Evolutionary conservation across 768 basidiomycete species (phyloP), one percentile per base, ranked within the genome.

Genomic region (Trametes villosa): DNA sequence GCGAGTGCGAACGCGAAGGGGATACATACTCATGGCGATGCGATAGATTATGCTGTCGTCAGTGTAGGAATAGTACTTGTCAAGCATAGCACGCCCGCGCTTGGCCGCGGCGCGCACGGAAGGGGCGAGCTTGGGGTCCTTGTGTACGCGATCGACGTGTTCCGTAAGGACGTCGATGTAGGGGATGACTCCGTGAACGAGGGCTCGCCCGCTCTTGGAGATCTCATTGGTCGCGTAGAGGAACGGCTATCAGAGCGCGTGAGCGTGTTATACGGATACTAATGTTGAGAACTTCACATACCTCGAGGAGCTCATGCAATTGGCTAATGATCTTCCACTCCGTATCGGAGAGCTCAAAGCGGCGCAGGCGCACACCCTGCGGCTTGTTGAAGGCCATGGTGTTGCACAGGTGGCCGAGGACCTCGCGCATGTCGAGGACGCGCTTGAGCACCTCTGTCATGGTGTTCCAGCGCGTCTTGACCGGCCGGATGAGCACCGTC

Each of bases 391-490:
- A 57, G n/a, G 61, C 51, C 24, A 31, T 22, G 29, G 60, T 15
- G 24, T 54, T 38, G 17, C 71, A 60, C 13, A 72, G 53, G 0
- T 33, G 46, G 20, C 56, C 63, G 22, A 70, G 52, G 11, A 66
- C 62, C 4, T 40, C 26, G 3, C 60, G 45, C 31, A 72, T 59
- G 9, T 65, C 22, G 9, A 68, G 52, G 5, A 59, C 62, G n/a
- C 63, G 55, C 17, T 46, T 42, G 40, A 72, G 46, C 17, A 65
- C 64, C 29, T 59, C 20, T 1, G 69, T 44, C 17, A 68, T 61
- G 12, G 61, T 65, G 56, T 71, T 72, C 70, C 71, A 72, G 2
- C 65, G 59, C 5, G 71, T 71, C 12, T 67, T n/a, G 13, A 72
- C 66, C 9, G 67, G 24, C 3, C 62, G 60, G 12, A 67, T 53